Base-by-base conservation (phyloP, 2,329 filamentous ascomycete species). In the Penicillium sp. region DNA sequence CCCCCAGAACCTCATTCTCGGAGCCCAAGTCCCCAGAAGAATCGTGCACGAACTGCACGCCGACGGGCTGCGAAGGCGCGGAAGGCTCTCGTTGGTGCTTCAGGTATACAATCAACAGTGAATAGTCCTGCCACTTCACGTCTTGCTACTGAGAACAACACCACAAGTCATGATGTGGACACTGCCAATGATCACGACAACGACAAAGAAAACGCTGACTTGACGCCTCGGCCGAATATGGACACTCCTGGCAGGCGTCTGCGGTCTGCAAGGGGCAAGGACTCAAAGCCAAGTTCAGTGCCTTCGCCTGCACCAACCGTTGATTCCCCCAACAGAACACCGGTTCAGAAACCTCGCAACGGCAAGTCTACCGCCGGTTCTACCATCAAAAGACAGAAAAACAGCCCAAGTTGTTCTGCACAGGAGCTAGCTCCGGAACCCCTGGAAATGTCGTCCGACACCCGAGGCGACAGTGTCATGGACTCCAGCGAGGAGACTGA, bases 401-500 rank as follows among this genome's bases (percentile, higher is more conserved):
- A 7, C 3, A 21, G 42, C 6, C 18, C 45, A 10, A 57, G 55
- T 29, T 5, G 55, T 29, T 5, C 46, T 36, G 32, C 46, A 3
- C 38, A n/a, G 9, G 38, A 44, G 8, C 18, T 38, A 31, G 44
- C 38, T 11, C 36, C 56, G 31, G 46, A 54, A 42, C 2, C 45
- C 29, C 11, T 36, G 11, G 22, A 50, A n/a, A 29, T n/a, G n/a
- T 21, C 34, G 16, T 31, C 38, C 48, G 18, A 43, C n/a, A 29
- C 21, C 45, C 22, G 14, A 27, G 32, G 32, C 27, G 7, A 55
- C 27, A 40, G 13, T 39, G 24, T 54, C 11, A 50, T 54, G 41
- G 51, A 54, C 32, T 73, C 70, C 44, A 70, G 70, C 38, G 73
- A 77, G 53, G 73, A 77, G 29, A 66, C 75, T 55, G 75, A 79